Evolutionary conservation across 192 early-diverging fungal species (phyloP), one percentile per base, ranked within the genome.

Genomic region (Umbelopsis isabellina): DNA sequence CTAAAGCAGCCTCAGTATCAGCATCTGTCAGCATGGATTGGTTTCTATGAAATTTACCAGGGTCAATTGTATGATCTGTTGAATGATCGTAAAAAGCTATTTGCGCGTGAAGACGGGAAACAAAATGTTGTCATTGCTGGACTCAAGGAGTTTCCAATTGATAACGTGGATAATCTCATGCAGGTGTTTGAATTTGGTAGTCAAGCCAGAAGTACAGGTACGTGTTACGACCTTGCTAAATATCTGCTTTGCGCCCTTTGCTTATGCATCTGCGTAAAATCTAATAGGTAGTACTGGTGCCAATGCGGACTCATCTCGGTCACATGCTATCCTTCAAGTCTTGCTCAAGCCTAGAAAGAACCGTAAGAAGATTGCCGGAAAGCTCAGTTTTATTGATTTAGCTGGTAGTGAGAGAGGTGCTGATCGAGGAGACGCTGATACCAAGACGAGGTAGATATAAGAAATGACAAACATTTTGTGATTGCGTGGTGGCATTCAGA

Each of bases 1-100:
- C 79, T 97, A 3, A 79, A 84, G 27, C 86, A 75, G n/a, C 89
- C 92, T 8, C 76, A 93, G 65, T 87, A 94, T 80, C 68, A 80
- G 18, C 89, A 97, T 78, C 75, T 98, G 50, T 75, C 87, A 18
- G 93, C 93, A 20, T 95, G 84, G 69, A 95, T 96, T 75, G 91
- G 89, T 30, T 98, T 98, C 70, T 98, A 97, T 77, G 98, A 99
- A 76, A 97, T 99, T 66, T 99, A 99, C 77, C 93, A 97, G 78
- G 93, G 95, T 27, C 94, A 97, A 35, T 85, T 99, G 46, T 97
- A 95, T 72, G 98, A 99, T 77, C 75, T 99, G 64, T 84, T 99
- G 33, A 95, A 96, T 71, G 84, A 87, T 23, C 90, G 97, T 66
- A 97, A 98, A 81, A 87, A 87, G 74, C 80, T 98, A 16, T 94